A percentile compares a stretch with the other conserved stretches of the same genome.
These are phyloP conservation scores for Diaporthe sp. DNA, from an alignment of 2,329 filamentous ascomycete species.

Conservation along the genomic window DNA sequence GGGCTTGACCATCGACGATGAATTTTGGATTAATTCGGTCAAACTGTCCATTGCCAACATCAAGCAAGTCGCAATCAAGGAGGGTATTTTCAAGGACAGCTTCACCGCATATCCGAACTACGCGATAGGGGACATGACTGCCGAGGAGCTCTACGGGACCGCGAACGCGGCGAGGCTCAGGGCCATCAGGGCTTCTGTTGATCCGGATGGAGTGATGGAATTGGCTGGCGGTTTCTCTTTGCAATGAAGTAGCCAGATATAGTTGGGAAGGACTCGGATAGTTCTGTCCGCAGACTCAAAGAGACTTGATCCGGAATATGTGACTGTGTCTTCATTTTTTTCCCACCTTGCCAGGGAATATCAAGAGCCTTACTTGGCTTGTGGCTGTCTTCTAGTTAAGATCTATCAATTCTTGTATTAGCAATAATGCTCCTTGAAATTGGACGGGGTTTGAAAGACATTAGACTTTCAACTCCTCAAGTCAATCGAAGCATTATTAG, in stretches of 20 bases:
- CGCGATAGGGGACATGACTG: constrained; percentile 43
- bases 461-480: too few relatives aligned
- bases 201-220: constrained; percentile 48
- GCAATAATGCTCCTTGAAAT: too few relatives aligned
- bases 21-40: constrained; percentile 48
- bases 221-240: constrained; percentile 45
- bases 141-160: constrained; percentile 44
- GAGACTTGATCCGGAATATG: too few relatives aligned
- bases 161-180: constrained; percentile 44
- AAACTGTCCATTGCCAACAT: constrained; percentile 45
- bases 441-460: too few relatives aligned
- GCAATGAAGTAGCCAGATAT: neutral
- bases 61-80: constrained; percentile 47
- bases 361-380: too few relatives aligned
- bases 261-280: too few relatives aligned
- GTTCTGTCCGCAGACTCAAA: too few relatives aligned
- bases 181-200: constrained; percentile 43
- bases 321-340: too few relatives aligned
- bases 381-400: too few relatives aligned
- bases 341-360: too few relatives aligned
- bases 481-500: too few relatives aligned
- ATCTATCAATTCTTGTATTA: too few relatives aligned
- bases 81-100: constrained; percentile 47
- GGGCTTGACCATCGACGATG: constrained; percentile 45
- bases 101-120: constrained; percentile 48